These are phyloP conservation scores for Miscanthus sacchariflorus DNA, from an alignment of 202 grass and related monocot genomes.

Conservation along the genomic window DNA sequence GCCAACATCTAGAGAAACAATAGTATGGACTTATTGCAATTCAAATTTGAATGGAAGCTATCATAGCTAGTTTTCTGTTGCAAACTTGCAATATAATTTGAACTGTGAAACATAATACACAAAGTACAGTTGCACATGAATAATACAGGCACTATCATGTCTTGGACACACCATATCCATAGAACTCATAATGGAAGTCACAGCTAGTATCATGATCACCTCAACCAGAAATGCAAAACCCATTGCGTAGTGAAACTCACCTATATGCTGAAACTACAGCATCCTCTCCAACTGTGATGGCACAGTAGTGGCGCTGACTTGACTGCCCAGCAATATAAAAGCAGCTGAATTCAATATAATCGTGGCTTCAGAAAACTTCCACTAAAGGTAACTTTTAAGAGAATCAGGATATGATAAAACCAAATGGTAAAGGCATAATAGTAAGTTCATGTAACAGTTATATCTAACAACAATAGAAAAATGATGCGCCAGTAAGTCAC, in stretches of 20 bases:
- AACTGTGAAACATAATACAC: conserved; percentile 24
- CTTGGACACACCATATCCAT: conserved; percentile 29
- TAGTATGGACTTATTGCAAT: neutral
- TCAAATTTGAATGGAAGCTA: conserved; percentile 22
- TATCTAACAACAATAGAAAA: conserved; percentile 31
- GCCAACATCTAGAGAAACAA: neutral
- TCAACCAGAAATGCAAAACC: conserved; percentile 24
- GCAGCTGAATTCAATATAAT: conserved; percentile 86
- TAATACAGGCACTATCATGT: conserved; percentile 5
- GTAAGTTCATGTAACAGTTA: conserved; percentile 14
- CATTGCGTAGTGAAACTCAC: conserved; percentile 44
- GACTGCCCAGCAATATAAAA: conserved; percentile 95
- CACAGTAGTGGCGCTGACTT: conserved; percentile 85
- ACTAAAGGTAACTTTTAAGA: conserved; percentile 43
- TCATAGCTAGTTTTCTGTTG: neutral
- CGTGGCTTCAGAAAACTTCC: conserved; percentile 71
- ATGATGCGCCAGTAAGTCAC: conserved; percentile 43
- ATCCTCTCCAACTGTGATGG: conserved; percentile 89
- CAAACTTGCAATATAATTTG: conserved; percentile 5
- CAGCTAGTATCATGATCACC: conserved; percentile 24
- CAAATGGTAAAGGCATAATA: conserved; percentile 3
- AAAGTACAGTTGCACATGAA: conserved; percentile 25
- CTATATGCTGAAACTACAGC: conserved; percentile 94
- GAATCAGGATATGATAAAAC: neutral
- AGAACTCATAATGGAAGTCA: conserved; percentile 17